A percentile compares a stretch with the other conserved stretches of the same genome.
These are phyloP conservation scores for Beauveria australis DNA, from an alignment of 2,329 filamentous ascomycete genomes.

Conservation along the genomic window DNA sequence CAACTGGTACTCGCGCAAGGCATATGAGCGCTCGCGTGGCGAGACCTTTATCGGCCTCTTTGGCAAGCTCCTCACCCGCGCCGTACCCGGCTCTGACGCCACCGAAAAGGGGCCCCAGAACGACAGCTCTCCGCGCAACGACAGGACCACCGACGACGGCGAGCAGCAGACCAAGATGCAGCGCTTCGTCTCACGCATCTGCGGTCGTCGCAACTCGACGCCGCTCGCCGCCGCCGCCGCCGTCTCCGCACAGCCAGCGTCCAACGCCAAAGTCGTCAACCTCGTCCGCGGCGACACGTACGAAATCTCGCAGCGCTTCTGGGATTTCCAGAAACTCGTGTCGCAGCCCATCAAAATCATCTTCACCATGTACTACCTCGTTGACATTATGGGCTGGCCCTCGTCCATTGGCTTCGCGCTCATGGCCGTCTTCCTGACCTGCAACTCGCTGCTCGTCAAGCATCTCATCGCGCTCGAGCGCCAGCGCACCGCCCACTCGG, in stretches of 20 bases:
- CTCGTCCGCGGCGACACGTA: slow-evolving; percentile 77
- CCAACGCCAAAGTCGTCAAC: slow-evolving; percentile 86
- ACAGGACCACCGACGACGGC: background rate
- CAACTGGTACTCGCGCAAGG: slow-evolving; percentile 75
- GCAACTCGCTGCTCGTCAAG: slow-evolving; percentile 62
- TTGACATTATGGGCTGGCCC: slow-evolving; percentile 72
- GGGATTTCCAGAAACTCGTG: slow-evolving; percentile 74
- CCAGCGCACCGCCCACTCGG: slow-evolving; percentile 63
- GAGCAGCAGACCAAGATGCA: background rate
- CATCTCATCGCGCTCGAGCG: slow-evolving; percentile 61
- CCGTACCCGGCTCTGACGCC: slow-evolving; percentile 29
- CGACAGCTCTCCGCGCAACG: background rate
- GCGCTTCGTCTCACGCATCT: slow-evolving; percentile 16
- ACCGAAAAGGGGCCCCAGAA: slow-evolving; percentile 26
- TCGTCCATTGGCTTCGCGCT: slow-evolving; percentile 67
- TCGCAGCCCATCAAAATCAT: slow-evolving; percentile 70
- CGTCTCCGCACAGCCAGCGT: slow-evolving; percentile 49
- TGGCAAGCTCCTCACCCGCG: slow-evolving; percentile 34
- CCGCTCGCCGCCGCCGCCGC: slow-evolving; percentile 15
- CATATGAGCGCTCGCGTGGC: slow-evolving; percentile 75
- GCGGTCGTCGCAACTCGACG: slow-evolving; percentile 16
- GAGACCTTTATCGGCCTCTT: slow-evolving; percentile 43
- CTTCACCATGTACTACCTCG: slow-evolving; percentile 53
- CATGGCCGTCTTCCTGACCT: slow-evolving; percentile 57
- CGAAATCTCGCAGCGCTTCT: slow-evolving; percentile 75